Percentiles rank a stretch among this genome's conserved stretches.
Conservation (phyloP, 2,329 filamentous ascomycete genomes). For the Saccharata proteae region DNA sequence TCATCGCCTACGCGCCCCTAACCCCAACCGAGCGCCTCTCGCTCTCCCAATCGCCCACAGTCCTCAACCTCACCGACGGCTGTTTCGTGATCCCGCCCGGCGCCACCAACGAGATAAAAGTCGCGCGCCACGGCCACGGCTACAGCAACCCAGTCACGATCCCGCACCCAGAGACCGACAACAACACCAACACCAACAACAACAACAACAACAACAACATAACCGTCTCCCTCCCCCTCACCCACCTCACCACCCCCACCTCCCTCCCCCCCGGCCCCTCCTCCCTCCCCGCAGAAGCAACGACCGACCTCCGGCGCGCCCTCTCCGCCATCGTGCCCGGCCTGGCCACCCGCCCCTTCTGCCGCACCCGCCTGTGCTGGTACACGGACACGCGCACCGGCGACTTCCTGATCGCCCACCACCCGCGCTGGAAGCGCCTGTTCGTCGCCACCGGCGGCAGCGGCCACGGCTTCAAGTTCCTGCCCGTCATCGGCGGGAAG, state of each 20-base stretch:
- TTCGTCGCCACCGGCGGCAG: conserved; percentile 50
- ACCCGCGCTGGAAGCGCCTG: conserved; percentile 37
- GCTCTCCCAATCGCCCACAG: conserved; percentile 55
- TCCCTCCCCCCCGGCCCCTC: conserved; percentile 9
- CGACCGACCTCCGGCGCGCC: conserved; percentile 20
- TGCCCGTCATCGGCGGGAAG: conserved; percentile 45
- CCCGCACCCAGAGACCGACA: conserved; percentile 29
- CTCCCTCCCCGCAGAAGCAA: conserved; percentile 21
- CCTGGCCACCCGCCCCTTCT: conserved; percentile 30
- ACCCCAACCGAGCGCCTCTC: conserved; percentile 55
- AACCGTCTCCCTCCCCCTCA: conserved; percentile 37
- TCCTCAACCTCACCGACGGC: conserved; percentile 59
- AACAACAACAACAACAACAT: conserved; percentile 24
- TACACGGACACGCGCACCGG: conserved; percentile 46
- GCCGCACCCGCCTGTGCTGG: conserved; percentile 40
- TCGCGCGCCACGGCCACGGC: conserved; percentile 39
- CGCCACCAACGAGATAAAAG: conserved; percentile 29
- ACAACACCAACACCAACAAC: conserved; percentile 14
- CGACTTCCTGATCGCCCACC: conserved; percentile 42
- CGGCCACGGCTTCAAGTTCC: conserved; percentile 51
- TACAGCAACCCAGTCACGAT: conserved; percentile 36
- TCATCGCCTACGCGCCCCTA: conserved; percentile 65
- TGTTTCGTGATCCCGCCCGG: conserved; percentile 67
- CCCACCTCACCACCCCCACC: conserved; percentile 24
- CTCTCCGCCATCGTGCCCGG: conserved; percentile 11